Evolutionary conservation across 106 monocot genomes (phyloP).

Genomic region (Phalaenopsis equestris): DNA sequence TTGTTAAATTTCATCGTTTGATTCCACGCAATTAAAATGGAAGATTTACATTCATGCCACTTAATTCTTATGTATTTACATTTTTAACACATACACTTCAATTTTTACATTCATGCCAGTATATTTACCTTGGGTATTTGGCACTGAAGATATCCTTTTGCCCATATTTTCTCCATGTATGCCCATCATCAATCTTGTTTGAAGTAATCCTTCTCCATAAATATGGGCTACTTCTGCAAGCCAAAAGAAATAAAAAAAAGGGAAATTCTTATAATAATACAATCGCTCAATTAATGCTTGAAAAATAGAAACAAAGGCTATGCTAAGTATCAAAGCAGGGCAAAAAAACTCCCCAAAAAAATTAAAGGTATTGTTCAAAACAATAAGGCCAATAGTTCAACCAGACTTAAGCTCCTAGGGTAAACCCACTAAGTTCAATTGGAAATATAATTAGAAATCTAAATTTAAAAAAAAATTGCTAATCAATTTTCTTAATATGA

Average conservation of each 20-base stretch:
- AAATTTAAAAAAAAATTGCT: too few species aligned
- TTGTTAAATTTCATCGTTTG: too few species aligned
- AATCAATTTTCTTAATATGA: too few species aligned
- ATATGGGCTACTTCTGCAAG: constrained; percentile 11
- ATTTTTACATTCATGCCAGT: too few species aligned
- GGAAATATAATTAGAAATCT: too few species aligned
- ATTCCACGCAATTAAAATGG: too few species aligned
- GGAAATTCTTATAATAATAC: too few species aligned
- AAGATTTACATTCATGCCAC: too few species aligned
- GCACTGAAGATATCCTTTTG: constrained; percentile 23
- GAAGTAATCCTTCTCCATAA: constrained; percentile 9
- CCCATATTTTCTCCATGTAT: constrained; percentile 37
- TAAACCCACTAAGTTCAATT: not conserved
- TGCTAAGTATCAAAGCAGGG: too few species aligned
- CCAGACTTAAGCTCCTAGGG: not conserved
- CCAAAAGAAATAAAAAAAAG: not conserved
- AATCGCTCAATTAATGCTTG: not conserved
- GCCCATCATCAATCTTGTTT: constrained; percentile 10
- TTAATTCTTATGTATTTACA: too few species aligned
- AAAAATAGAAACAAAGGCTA: not conserved
- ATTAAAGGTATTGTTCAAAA: not conserved
- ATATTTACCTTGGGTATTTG: constrained; percentile 20
- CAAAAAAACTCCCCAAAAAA: not conserved
- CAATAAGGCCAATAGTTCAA: not conserved
- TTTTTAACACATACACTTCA: too few species aligned